Evolutionary conservation across 2,329 filamentous ascomycete genomes (phyloP), one percentile per base, ranked within the genome.

Genomic region (Tothia fuscella): DNA sequence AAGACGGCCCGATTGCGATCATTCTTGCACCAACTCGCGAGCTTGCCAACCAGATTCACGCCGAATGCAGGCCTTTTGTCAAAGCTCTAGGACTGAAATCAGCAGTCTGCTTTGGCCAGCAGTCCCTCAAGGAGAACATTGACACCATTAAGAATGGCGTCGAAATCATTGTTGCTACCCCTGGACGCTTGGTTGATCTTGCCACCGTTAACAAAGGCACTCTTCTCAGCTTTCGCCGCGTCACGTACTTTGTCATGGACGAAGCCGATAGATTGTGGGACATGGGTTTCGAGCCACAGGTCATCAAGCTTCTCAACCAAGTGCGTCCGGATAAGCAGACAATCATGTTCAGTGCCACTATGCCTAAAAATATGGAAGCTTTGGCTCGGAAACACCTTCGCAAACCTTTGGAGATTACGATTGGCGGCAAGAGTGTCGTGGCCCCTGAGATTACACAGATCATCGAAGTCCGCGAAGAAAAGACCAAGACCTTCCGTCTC

Each of bases 261-360:
- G 91, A 98, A 64, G 91, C 91, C 36, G 91, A 98, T 62, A 82
- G 91, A 47, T 96, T 98, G 91, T 95, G 96, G 57, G 91, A 98
- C 59, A 96, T 98, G 91, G 91, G 91, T 12, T 98, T 98, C 56
- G 89, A 94, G 62, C 89, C 91, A 2, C 91, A 98, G 60, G 88
- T 98, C 41, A 91, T 91, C 77, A 95, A 93, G 61, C 91, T 98
- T 45, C 79, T 96, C 56, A 78, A 78, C 50, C 94, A 91, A 54
- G 82, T 94, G 58, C 80, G 91, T 36, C 88, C 91, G 1, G 84
- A 95, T 57, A 80, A 84, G 38, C 91, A 98, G 58, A 94, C 87
- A 1, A 87, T 96, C 39, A 71, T 96, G 19, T 98, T 96, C 60
- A 96, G 91, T 0, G 91, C 91, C 3, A 98, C 91, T 0, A 94